Evolutionary conservation across 192 early-diverging fungal genomes (phyloP), one percentile per base, ranked within the genome.

Genomic region (Gamsiella multidivaricata): DNA sequence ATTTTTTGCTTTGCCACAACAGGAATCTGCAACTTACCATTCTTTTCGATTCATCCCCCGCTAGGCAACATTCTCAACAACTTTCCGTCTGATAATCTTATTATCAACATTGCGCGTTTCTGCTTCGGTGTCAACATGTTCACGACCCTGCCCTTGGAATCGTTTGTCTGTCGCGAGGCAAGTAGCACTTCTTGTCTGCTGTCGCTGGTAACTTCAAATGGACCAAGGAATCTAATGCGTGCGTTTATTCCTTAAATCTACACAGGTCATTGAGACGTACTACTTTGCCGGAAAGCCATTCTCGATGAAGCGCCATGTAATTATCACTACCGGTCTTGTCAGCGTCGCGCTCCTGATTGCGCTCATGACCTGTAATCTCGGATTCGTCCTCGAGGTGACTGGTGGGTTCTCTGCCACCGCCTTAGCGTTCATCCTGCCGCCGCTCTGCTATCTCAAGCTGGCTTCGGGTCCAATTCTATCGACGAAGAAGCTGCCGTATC

Each of bases 121-220:
- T 87, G 87, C 31, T 96, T 97, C 80, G 96, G 91, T 5, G 84
- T 95, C 28, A 96, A 97, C 85, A 97, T 97, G 96, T 95, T 97
- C 55, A 91, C 95, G 8, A 96, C 96, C 26, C 88, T 95, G 43
- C 96, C 96, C 4, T 84, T 96, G 75, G 96, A 97, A 61, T 86
- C 89, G 7, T 94, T 97, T 81, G 95, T 97, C 32, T 94, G 93
- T 53, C 88, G 95, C 34, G 94, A 95, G 82, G 92, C 89, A 78
- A 70, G 45, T 46, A 5, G 6, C 15, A 9, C 3, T 29, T 36
- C 33, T 18, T 22, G 9, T 18, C 2, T 23, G 2, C 17, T 22
- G 20, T 22, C 7, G 41, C 7, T 9, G 14, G 47, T 34, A 12
- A 2, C 43, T 12, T 34, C 12, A 55, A 12, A 10, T 25, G 39